phyloP scores from a whole-genome alignment of 2,329 filamentous ascomycete species.

The Dothidotthia symphoricarpi region DNA sequence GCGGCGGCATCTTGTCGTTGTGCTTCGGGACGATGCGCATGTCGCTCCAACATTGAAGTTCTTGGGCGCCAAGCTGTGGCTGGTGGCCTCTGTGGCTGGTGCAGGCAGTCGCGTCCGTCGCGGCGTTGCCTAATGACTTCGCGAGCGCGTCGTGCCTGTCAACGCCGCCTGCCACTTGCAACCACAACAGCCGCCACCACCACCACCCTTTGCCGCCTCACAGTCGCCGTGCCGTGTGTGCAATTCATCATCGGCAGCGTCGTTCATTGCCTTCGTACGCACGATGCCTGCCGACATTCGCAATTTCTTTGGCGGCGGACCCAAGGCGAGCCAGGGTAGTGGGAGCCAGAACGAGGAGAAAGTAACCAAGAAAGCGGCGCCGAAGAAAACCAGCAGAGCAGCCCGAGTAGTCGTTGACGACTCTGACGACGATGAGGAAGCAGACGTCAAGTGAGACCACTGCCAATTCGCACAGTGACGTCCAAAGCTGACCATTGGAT shows the following conservation, averaged over 20 bases:
- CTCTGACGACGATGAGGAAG: slow-evolving; percentile 60
- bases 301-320: slow-evolving; percentile 84
- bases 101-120: slow-evolving; percentile 17
- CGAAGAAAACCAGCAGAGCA: slow-evolving; percentile 45
- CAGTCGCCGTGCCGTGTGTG: not conserved
- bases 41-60: slow-evolving; percentile 3
- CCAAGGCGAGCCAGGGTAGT: slow-evolving; percentile 53
- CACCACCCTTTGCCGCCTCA: slow-evolving; percentile 1
- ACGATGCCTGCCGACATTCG: slow-evolving; percentile 84
- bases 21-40: slow-evolving; percentile 1
- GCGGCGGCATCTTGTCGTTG: slow-evolving; percentile 39
- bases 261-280: not conserved
- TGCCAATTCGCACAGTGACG: not conserved
- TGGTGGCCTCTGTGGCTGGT: slow-evolving; percentile 13
- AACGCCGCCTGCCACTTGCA: slow-evolving; percentile 5
- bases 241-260: not conserved
- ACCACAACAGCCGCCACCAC: too few relatives aligned
- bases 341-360: slow-evolving; percentile 32
- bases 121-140: slow-evolving; percentile 18
- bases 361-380: slow-evolving; percentile 37
- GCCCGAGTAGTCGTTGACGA: slow-evolving; percentile 67
- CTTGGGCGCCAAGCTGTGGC: slow-evolving; percentile 24
- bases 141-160: slow-evolving; percentile 24
- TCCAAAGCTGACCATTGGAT: slow-evolving; percentile 23
- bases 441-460: slow-evolving; percentile 32